These are phyloP conservation scores for Penicillium sp. DNA, from an alignment of 2,329 filamentous ascomycete species.

Conservation along the genomic window DNA sequence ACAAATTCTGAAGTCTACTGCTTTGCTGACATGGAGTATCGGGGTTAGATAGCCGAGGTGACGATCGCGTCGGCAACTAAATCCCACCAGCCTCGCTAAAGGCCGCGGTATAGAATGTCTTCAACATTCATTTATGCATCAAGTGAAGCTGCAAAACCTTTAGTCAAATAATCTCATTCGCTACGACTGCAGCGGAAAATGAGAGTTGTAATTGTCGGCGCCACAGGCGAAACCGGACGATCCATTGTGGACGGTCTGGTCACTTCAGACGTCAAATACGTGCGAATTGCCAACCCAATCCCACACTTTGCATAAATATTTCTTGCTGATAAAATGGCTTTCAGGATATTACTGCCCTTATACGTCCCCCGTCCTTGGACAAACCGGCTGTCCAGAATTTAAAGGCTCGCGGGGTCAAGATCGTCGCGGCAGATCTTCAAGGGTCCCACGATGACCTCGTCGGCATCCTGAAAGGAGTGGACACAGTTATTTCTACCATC, in stretches of 20 bases:
- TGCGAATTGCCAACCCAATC: background rate
- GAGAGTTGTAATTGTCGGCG: background rate
- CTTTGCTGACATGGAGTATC: too few species aligned
- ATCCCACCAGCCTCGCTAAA: too few species aligned
- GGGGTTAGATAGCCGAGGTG: too few species aligned
- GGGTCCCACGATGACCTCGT: slow-evolving; percentile 14
- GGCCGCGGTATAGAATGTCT: too few species aligned
- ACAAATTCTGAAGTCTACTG: too few species aligned
- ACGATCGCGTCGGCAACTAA: too few species aligned
- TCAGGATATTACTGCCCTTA: slow-evolving; percentile 21
- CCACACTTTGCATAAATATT: background rate
- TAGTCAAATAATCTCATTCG: too few species aligned
- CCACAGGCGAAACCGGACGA: background rate
- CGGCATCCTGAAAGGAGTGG: slow-evolving; percentile 25
- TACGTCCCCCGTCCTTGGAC: slow-evolving; percentile 41
- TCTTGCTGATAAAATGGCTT: background rate
- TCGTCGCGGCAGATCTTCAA: slow-evolving; percentile 16
- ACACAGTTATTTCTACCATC: slow-evolving; percentile 45
- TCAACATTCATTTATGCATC: too few species aligned
- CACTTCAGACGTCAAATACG: background rate
- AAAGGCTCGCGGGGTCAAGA: slow-evolving; percentile 35
- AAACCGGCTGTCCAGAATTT: slow-evolving; percentile 31
- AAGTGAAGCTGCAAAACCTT: too few species aligned
- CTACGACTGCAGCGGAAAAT: too few species aligned
- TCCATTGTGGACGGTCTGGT: background rate